phyloP scores from a whole-genome alignment of 768 basidiomycete genomes.

The Mycena pura region DNA sequence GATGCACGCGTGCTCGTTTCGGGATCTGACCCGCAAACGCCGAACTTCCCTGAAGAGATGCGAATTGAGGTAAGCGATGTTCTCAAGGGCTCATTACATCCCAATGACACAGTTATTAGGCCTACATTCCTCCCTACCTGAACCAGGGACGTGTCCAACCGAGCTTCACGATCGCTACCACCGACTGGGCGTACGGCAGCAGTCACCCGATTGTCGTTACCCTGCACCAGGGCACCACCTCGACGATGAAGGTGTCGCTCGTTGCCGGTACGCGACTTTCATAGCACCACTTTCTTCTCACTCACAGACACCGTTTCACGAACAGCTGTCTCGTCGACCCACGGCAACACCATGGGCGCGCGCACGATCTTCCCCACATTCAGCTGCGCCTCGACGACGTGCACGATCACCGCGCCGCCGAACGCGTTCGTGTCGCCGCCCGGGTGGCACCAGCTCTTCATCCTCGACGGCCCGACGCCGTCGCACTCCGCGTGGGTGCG shows the following conservation, averaged over 20 bases:
- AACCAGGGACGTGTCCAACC: slow-evolving; percentile 68
- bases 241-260: slow-evolving; percentile 64
- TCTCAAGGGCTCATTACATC: too few relatives aligned
- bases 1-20: slow-evolving; percentile 80
- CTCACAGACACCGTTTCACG: too few relatives aligned
- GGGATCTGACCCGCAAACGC: slow-evolving; percentile 75
- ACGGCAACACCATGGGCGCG: slow-evolving; percentile 79
- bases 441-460: slow-evolving; percentile 78
- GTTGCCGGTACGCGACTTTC: slow-evolving; percentile 57
- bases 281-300: slow-evolving; percentile 10
- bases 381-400: slow-evolving; percentile 68
- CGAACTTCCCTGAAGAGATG: slow-evolving; percentile 76
- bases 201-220: slow-evolving; percentile 59
- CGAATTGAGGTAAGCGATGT: slow-evolving; percentile 53
- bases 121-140: slow-evolving; percentile 90
- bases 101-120: slow-evolving; percentile 32
- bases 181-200: slow-evolving; percentile 69
- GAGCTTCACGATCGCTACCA: slow-evolving; percentile 58
- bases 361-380: slow-evolving; percentile 79
- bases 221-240: slow-evolving; percentile 49
- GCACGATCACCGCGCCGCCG: slow-evolving; percentile 82
- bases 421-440: slow-evolving; percentile 73
- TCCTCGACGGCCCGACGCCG: slow-evolving; percentile 81
- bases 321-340: slow-evolving; percentile 74
- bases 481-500: slow-evolving; percentile 78